Percentiles rank a stretch among this genome's conserved stretches.
Conservation (phyloP, 2,329 filamentous ascomycete genomes). For the Ascocoryne sarcoides region DNA sequence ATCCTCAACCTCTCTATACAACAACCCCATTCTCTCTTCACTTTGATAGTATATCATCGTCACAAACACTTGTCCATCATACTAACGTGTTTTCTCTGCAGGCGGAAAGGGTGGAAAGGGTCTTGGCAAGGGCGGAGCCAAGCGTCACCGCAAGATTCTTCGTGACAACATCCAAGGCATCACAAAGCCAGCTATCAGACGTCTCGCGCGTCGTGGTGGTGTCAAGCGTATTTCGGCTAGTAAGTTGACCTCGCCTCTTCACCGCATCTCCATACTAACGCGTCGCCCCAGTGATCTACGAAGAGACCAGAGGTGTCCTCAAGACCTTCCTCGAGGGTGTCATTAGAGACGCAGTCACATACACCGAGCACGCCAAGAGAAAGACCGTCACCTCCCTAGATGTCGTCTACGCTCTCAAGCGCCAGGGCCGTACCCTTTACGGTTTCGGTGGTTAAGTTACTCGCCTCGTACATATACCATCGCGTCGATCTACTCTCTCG, state of each 20-base stretch:
- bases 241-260: slow-evolving; percentile 32
- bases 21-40: slow-evolving; percentile 5
- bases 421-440: slow-evolving; percentile 58
- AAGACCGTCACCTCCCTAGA: slow-evolving; percentile 61
- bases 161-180: slow-evolving; percentile 99
- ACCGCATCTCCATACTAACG: background rate
- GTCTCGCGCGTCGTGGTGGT: slow-evolving; percentile 98
- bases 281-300: slow-evolving; percentile 55
- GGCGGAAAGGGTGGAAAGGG: slow-evolving; percentile 71
- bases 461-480: background rate
- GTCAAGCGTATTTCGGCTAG: slow-evolving; percentile 99
- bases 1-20: slow-evolving; percentile 4
- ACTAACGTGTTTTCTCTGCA: slow-evolving; percentile 12
- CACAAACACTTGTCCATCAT: too few relatives aligned
- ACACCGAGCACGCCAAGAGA: slow-evolving; percentile 77
- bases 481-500: background rate
- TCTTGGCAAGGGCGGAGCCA: slow-evolving; percentile 95
- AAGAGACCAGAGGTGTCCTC: slow-evolving; percentile 72
- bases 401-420: slow-evolving; percentile 57
- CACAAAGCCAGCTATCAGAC: slow-evolving; percentile 95
- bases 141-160: slow-evolving; percentile 98
- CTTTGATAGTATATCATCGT: too few relatives aligned
- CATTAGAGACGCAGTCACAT: slow-evolving; percentile 65
- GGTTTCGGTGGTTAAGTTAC: slow-evolving; percentile 54
- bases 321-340: slow-evolving; percentile 79